phyloP scores from a whole-genome alignment of 192 early-diverging fungal species.

The Chytriomyces sp. region DNA sequence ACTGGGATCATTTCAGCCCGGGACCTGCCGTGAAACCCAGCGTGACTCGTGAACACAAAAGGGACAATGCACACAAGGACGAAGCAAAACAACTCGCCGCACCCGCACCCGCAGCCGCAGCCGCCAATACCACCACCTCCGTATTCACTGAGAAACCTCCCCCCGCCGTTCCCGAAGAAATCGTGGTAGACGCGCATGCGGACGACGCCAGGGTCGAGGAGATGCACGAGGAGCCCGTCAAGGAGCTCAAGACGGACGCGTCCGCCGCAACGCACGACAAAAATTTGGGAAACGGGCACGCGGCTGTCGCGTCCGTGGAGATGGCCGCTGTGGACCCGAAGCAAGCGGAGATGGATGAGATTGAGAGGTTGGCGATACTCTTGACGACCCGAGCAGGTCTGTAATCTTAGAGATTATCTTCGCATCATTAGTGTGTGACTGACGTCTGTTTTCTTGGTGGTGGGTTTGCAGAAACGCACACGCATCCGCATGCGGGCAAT shows the following conservation, averaged over 20 bases:
- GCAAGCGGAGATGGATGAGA: conserved; percentile 12
- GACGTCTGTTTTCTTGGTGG: no score
- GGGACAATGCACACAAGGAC: background rate
- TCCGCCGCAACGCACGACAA: background rate
- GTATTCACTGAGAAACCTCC: background rate
- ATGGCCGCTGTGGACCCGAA: conserved; percentile 11
- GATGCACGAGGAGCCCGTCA: background rate
- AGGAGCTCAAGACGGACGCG: background rate
- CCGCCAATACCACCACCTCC: no score
- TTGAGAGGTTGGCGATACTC: conserved; percentile 19
- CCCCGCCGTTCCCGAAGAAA: background rate
- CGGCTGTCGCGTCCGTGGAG: no score
- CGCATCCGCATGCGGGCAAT: conserved; percentile 47
- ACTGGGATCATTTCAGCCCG: no score
- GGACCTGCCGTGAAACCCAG: no score
- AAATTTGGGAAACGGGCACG: no score
- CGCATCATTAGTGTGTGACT: no score
- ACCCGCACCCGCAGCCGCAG: background rate
- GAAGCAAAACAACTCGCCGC: background rate
- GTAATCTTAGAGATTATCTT: background rate
- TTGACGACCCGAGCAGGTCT: conserved; percentile 3
- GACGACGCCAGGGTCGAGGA: background rate
- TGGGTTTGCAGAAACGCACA: conserved; percentile 42
- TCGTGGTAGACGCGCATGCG: background rate
- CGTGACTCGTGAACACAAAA: no score